phyloP scores from a whole-genome alignment of 352 stramenopile species.

The Paralagenidium karlingii region DNA sequence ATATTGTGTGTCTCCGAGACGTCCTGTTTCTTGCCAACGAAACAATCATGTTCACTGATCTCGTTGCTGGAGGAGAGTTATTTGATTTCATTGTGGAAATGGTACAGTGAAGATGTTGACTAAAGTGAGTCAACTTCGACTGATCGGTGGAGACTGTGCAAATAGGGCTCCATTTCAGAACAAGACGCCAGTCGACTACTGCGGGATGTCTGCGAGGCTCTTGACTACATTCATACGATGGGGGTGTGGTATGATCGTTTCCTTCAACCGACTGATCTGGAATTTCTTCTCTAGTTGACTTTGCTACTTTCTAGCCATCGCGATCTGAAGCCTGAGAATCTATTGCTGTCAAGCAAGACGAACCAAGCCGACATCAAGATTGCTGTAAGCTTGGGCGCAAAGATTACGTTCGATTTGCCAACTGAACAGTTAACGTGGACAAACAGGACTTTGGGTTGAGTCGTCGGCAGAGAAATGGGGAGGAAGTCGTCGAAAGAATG shows the following conservation, averaged over 20 bases:
- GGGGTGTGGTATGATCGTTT: conserved; percentile 33
- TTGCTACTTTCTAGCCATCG: conserved; percentile 26
- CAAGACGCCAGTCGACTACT: conserved; percentile 53
- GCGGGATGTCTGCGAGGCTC: conserved; percentile 34
- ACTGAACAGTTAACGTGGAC: too few relatives aligned
- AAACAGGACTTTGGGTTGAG: conserved; percentile 65
- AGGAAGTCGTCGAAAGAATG: conserved; percentile 34
- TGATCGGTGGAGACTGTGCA: conserved; percentile 1
- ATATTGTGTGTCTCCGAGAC: conserved; percentile 64
- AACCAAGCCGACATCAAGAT: conserved; percentile 51
- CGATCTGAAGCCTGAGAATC: conserved; percentile 67
- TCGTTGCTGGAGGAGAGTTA: conserved; percentile 60
- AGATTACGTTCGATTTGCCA: too few relatives aligned
- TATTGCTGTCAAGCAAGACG: conserved; percentile 46
- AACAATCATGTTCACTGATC: conserved; percentile 71
- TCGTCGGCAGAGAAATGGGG: conserved; percentile 16
- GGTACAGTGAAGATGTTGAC: conserved; percentile 5
- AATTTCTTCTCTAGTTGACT: conserved; percentile 1
- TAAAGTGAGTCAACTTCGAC: background rate
- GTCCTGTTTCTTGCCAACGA: conserved; percentile 41
- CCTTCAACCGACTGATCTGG: background rate
- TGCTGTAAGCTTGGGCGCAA: conserved; percentile 25
- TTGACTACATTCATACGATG: conserved; percentile 57
- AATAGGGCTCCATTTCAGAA: conserved; percentile 58
- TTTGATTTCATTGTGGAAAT: conserved; percentile 75